Percentiles rank a stretch among this genome's conserved stretches.
These are phyloP conservation scores for Colletotrichum eremochloae DNA, from an alignment of 2,329 filamentous ascomycete species.

Conservation along the genomic window DNA sequence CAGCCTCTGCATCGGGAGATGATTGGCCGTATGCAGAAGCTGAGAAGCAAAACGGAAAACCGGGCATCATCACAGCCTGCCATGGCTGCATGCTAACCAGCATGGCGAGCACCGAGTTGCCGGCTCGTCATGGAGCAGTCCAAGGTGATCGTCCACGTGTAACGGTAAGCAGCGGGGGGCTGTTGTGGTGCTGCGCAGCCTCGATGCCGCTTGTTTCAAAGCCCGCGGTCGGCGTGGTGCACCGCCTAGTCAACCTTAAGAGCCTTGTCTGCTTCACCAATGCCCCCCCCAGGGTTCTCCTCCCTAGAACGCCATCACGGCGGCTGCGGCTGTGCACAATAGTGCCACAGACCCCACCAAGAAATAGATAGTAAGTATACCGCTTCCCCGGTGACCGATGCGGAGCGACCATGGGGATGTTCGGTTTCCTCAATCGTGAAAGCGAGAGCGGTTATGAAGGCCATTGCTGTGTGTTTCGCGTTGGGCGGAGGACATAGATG, in stretches of 20 bases:
- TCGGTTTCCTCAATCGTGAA: slow-evolving; percentile 20
- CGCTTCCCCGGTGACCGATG: slow-evolving; percentile 10
- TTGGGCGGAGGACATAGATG: neutral
- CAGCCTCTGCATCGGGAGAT: slow-evolving; percentile 1
- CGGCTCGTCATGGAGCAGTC: slow-evolving; percentile 4
- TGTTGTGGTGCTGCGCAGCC: slow-evolving; percentile 36
- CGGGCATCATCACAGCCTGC: neutral
- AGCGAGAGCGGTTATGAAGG: slow-evolving; percentile 19
- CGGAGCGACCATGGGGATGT: slow-evolving; percentile 1
- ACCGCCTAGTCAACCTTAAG: slow-evolving; percentile 26
- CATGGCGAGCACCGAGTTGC: slow-evolving; percentile 2
- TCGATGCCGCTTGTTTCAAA: slow-evolving; percentile 27
- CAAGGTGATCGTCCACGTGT: neutral
- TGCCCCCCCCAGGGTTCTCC: slow-evolving; percentile 9
- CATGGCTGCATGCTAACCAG: neutral
- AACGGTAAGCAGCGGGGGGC: neutral
- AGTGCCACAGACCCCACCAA: slow-evolving; percentile 18
- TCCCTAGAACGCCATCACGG: slow-evolving; percentile 14
- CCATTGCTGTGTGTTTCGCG: slow-evolving; percentile 1
- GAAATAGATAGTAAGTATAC: neutral
- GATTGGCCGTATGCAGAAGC: neutral
- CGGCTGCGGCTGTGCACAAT: slow-evolving; percentile 40
- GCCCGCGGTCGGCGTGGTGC: slow-evolving; percentile 24
- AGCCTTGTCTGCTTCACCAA: neutral
- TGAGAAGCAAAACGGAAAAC: neutral